Evolutionary conservation across 1,284 basidiomycete genomes (phyloP).

Genomic region (Porphyrellus sp.): DNA sequence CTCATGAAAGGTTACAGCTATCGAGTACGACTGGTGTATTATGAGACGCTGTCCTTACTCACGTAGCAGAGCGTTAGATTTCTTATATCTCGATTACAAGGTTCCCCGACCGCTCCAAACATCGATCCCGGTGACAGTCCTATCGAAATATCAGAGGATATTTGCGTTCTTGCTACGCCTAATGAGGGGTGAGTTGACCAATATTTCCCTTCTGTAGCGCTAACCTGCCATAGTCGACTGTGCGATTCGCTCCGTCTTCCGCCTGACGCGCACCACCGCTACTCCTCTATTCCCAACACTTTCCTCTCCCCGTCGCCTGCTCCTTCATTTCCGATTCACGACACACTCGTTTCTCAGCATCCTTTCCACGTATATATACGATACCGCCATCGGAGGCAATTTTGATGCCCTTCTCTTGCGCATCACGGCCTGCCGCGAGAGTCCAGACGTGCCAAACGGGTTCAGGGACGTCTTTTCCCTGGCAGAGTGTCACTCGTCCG

Average conservation of each 20-base stretch:
- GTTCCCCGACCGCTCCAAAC: slow-evolving; percentile 69
- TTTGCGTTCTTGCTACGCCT: slow-evolving; percentile 78
- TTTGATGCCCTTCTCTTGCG: slow-evolving; percentile 64
- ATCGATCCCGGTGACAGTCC: slow-evolving; percentile 62
- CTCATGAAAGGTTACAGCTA: slow-evolving; percentile 22
- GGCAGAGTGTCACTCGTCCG: slow-evolving; percentile 62
- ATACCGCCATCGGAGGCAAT: slow-evolving; percentile 72
- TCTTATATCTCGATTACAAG: slow-evolving; percentile 83
- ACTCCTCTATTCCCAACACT: slow-evolving; percentile 61
- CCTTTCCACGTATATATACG: slow-evolving; percentile 69
- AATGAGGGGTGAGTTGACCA: slow-evolving; percentile 55
- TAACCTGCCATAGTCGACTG: slow-evolving; percentile 55
- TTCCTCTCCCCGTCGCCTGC: slow-evolving; percentile 46
- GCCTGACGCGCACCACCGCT: slow-evolving; percentile 48
- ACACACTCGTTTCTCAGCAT: slow-evolving; percentile 66
- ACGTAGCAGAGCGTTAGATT: slow-evolving; percentile 70
- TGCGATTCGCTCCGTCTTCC: slow-evolving; percentile 64
- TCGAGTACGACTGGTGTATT: slow-evolving; percentile 24
- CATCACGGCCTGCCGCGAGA: slow-evolving; percentile 35
- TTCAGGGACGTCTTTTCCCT: slow-evolving; percentile 78
- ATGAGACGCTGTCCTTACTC: slow-evolving; percentile 54
- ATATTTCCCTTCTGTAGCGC: not conserved
- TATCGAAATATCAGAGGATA: slow-evolving; percentile 82
- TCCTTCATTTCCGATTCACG: slow-evolving; percentile 70
- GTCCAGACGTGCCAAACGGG: slow-evolving; percentile 15